Base-by-base conservation (phyloP, 2,329 filamentous ascomycete genomes). In the Karstenula rhodostoma region DNA sequence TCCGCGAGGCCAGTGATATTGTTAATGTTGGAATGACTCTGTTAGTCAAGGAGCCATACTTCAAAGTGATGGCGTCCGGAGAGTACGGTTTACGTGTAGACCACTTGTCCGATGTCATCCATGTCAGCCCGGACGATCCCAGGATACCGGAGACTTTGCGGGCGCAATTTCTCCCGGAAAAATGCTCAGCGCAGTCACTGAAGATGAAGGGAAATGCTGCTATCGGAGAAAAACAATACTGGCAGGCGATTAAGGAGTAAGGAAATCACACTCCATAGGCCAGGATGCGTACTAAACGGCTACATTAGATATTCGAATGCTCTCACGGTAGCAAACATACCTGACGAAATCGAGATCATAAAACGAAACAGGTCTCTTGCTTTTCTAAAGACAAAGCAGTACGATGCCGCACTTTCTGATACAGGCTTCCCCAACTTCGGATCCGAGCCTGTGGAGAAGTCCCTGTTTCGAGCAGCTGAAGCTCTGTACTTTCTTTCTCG, bases 1-100 rank as follows among this genome's bases (percentile, higher is more conserved):
- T 40, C 35, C 46, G 56, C 6, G 23, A 51, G 3, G 65, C 67
- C 0, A 55, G 70, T 1, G 63, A 80, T 4, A 66, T 78, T 1
- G 49, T 85, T 3, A 43, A 59, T 0, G 25, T 67, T 8, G 73
- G 73, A 1, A 69, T 66, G 12, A 67, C 84, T 1, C 68, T 79
- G 3, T 61, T 86, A 29, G 35, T 87, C n/a, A 87, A 86, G 61
- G 85, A 87, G 58, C 84, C 85, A 0, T 87, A 81, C 64, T 79
- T 86, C 64, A 84, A 82, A 62, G 32, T 67, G 0, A 74, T 75
- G 25, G 69, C 67, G 0, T 69, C 80, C 29, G 80, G 80, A 2
- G 50, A 71, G 0, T 84, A 83, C 67, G 76, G 73, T 0, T 35
- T 87, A 25, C 78, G 84, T 6, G 81, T 86, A 7, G 85, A 87